Base-by-base conservation (phyloP, 129 eudicot genomes). In the Arctium lappa region DNA sequence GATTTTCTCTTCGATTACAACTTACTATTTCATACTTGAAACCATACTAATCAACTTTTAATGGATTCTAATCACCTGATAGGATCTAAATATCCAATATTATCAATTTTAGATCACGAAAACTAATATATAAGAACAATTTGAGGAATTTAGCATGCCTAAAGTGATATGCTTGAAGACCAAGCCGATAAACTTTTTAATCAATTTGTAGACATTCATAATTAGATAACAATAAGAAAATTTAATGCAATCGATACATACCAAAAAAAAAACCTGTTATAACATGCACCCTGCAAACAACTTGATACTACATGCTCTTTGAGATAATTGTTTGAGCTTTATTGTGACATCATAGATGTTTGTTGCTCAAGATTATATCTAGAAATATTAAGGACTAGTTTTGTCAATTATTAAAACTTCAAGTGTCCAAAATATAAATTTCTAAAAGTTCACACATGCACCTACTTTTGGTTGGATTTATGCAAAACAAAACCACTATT, bases 391-490 rank as follows among this genome's bases (percentile, higher is more conserved):
- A 60, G 68, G 68, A n/a, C 68, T 60, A 18, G 6, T 60, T 56
- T 60, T 60, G 29, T 60, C 68, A 60, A 5, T 60, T 60, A n/a
- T 5, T 60, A 5, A 56, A 16, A 60, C 68, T n/a, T 60, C 29
- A 63, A 69, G 40, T 78, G 73, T 63, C 70, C 44, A 66, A 8
- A 38, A 7, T 39, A 66, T 38, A 40, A 66, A 3, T 27, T 65
- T 6, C 2, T 8, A 48, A 32, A 31, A 46, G 48, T 79, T 40
- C 30, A 70, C 42, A 62, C 70, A 80, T 72, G 78, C 77, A 50
- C 72, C 56, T 8, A 71, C 71, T 72, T 70, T 80, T 71, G 38
- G 70, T 33, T 80, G 78, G 83, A 80, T 38, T 27, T 71, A 71
- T 71, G 48, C 50, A 50, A 46, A 80, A 80, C 77, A 50, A 34